Conservation (phyloP, 345 rosid species). For the Syzygium oleosum region DNA sequence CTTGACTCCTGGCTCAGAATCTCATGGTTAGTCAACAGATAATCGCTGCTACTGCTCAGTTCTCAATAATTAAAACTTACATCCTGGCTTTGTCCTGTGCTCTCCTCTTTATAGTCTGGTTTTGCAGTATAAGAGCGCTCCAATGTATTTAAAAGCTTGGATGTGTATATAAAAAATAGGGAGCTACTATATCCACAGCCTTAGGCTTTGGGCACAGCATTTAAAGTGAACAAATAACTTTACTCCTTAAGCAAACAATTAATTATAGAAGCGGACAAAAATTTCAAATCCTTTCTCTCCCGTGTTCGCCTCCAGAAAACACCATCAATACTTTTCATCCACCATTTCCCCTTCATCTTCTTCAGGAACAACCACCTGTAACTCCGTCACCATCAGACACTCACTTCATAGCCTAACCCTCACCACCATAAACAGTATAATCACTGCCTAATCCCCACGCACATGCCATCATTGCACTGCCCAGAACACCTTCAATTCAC, state of each 20-base stretch:
- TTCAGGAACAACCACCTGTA: neutral
- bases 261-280: neutral
- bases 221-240: neutral
- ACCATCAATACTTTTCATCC: neutral
- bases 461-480: neutral
- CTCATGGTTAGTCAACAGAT: conserved; percentile 77
- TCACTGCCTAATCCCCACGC: neutral
- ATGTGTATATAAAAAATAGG: neutral
- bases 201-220: neutral
- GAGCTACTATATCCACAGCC: neutral
- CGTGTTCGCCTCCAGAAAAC: neutral
- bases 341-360: neutral
- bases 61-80: neutral
- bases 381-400: neutral
- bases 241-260: neutral
- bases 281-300: neutral
- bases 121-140: neutral
- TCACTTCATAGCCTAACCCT: neutral
- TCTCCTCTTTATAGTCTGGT: neutral
- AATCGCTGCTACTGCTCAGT: neutral
- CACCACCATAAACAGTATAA: neutral
- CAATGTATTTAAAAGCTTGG: neutral
- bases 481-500: neutral
- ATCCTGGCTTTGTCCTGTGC: neutral
- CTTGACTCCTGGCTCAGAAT: conserved; percentile 81